Conservation (phyloP, 169 alveolate genomes). For the Condylostoma magnum region DNA sequence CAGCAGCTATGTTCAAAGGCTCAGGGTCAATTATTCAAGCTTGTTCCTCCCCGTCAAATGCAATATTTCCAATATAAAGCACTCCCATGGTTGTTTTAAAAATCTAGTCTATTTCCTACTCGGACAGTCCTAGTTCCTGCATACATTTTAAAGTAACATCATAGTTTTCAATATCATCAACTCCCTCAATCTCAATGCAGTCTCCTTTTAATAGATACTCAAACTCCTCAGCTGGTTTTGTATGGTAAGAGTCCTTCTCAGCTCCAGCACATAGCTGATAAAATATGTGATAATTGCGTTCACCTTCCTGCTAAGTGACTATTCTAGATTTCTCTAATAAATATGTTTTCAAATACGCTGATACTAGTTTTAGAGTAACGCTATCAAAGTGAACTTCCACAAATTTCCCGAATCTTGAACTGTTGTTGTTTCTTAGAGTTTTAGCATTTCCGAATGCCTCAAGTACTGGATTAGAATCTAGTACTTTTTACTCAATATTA, state of each 20-base stretch:
- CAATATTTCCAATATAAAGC: constrained; percentile 94
- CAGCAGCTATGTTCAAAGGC: constrained; percentile 48
- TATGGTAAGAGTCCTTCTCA: constrained; percentile 43
- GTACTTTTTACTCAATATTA: constrained; percentile 69
- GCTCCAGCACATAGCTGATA: constrained; percentile 94
- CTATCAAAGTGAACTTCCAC: constrained; percentile 90
- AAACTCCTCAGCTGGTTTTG: constrained; percentile 53
- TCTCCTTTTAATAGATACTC: constrained; percentile 74
- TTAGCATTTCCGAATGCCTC: constrained; percentile 99
- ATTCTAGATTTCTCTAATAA: constrained; percentile 97
- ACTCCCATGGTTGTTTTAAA: constrained; percentile 90
- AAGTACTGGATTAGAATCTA: constrained; percentile 96
- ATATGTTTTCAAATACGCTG: constrained; percentile 90
- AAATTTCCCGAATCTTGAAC: constrained; percentile 98
- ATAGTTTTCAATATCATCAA: constrained; percentile 93
- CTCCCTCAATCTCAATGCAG: constrained; percentile 86
- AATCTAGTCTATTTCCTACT: constrained; percentile 84
- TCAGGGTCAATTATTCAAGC: constrained; percentile 33
- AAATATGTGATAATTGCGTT: constrained; percentile 96
- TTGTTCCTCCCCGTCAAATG: constrained; percentile 77
- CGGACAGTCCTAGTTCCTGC: constrained; percentile 86
- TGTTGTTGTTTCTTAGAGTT: constrained; percentile 96
- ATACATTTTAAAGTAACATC: constrained; percentile 89
- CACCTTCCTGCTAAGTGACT: constrained; percentile 90
- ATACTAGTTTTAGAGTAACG: background rate